Evolutionary conservation across 805 yeast genomes (phyloP).

Genomic region (Lachancea mirantina): DNA sequence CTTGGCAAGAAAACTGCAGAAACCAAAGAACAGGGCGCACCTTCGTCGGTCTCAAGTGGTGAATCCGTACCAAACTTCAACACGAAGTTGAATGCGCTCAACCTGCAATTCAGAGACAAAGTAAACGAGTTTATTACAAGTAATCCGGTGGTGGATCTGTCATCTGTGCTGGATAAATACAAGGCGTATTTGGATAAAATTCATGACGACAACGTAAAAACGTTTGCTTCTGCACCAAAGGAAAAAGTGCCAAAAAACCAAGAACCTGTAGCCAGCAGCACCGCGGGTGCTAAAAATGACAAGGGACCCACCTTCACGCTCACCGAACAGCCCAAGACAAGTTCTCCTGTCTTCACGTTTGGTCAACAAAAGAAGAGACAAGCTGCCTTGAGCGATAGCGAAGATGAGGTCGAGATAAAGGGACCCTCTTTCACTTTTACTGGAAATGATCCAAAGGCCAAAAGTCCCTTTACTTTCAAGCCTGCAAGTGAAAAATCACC

Average conservation of each 20-base stretch:
- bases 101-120: constrained; percentile 48
- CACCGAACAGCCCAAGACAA: constrained; percentile 40
- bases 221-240: constrained; percentile 12
- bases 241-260: background rate
- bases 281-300: too few species aligned
- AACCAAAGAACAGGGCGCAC: too few species aligned
- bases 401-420: constrained; percentile 27
- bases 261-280: too few species aligned
- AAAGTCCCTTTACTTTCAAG: constrained; percentile 1
- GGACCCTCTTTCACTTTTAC: constrained; percentile 38
- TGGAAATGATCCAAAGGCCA: background rate
- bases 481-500: background rate
- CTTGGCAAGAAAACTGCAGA: constrained; percentile 5
- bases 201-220: constrained; percentile 21
- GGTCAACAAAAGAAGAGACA: constrained; percentile 21
- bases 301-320: constrained; percentile 66
- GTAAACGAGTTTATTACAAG: constrained; percentile 36
- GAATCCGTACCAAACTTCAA: constrained; percentile 37
- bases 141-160: constrained; percentile 49
- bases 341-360: constrained; percentile 45
- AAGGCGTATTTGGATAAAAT: constrained; percentile 42
- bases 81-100: constrained; percentile 45
- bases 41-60: constrained; percentile 24
- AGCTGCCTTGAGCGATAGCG: constrained; percentile 29
- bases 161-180: constrained; percentile 52